A percentile compares a stretch with the other conserved stretches of the same genome.
Conservation (phyloP, 1,139 yeast species). For the Zygosaccharomyces pseudobailii region DNA sequence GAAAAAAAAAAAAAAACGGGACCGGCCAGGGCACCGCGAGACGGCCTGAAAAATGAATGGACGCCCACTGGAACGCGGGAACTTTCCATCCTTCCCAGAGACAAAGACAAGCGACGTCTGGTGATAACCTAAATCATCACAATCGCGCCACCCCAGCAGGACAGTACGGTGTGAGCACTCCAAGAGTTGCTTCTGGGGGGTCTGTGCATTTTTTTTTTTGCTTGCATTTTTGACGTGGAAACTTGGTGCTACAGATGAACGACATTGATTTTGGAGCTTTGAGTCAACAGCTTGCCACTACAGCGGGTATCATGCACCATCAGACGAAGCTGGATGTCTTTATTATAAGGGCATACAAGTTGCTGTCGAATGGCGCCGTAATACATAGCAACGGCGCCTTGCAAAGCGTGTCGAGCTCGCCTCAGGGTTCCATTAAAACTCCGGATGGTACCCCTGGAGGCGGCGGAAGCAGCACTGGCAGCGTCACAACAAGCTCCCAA, state of each 20-base stretch:
- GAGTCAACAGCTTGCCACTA: constrained; percentile 13
- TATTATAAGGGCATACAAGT: constrained; percentile 29
- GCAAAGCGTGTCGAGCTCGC: constrained; percentile 22
- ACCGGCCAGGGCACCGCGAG: constrained; percentile 2
- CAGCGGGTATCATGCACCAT: constrained; percentile 27
- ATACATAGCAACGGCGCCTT: constrained; percentile 20
- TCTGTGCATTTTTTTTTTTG: constrained; percentile 1
- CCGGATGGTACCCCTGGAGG: constrained; percentile 18
- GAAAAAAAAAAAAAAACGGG: background rate
- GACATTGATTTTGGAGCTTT: constrained; percentile 17
- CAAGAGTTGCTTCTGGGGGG: constrained; percentile 6
- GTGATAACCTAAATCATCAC: background rate
- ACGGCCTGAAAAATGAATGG: constrained; percentile 1
- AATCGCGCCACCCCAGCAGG: constrained; percentile 1
- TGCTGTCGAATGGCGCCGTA: constrained; percentile 26
- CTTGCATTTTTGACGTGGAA: background rate
- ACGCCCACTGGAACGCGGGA: background rate
- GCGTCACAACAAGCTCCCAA: constrained; percentile 14
- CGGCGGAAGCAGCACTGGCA: constrained; percentile 2
- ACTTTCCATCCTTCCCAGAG: background rate
- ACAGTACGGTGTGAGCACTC: constrained; percentile 4
- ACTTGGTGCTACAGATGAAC: constrained; percentile 10
- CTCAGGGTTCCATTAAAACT: constrained; percentile 22
- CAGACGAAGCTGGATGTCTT: constrained; percentile 32
- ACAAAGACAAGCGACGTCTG: background rate